These are phyloP conservation scores for Scutellaria barbata DNA, from an alignment of 257 asterid genomes.

Conservation along the genomic window DNA sequence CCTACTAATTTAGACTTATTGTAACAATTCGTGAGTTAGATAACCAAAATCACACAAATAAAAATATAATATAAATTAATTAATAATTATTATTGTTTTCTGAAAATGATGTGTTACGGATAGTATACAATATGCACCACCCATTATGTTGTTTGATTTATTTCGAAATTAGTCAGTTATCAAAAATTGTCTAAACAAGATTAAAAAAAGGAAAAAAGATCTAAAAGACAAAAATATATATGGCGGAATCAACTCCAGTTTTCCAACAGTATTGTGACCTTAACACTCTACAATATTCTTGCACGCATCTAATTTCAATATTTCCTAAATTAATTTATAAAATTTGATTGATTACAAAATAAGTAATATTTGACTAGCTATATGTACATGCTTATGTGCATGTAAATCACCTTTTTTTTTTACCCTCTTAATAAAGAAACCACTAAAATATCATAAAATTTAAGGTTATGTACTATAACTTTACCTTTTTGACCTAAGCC, in stretches of 20 bases:
- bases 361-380: too few relatives aligned
- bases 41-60: background rate
- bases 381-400: too few relatives aligned
- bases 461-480: too few relatives aligned
- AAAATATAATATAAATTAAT: background rate
- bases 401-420: too few relatives aligned
- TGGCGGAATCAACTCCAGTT: constrained; percentile 36
- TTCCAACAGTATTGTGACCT: constrained; percentile 28
- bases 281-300: background rate
- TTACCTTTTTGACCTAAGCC: constrained; percentile 17
- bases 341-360: background rate
- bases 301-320: constrained; percentile 38
- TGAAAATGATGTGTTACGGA: constrained; percentile 44
- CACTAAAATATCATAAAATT: too few relatives aligned
- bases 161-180: constrained; percentile 32
- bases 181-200: constrained; percentile 29
- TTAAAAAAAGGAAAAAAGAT: constrained; percentile 12
- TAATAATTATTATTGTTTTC: background rate
- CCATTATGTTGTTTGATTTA: background rate
- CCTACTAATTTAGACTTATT: too few relatives aligned
- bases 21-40: too few relatives aligned
- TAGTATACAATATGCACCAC: constrained; percentile 44
- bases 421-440: too few relatives aligned
- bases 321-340: background rate
- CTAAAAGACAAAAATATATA: constrained; percentile 19